Evolutionary conservation across 2,329 filamentous ascomycete genomes (phyloP).

Genomic region (Colletotrichum agaves): DNA sequence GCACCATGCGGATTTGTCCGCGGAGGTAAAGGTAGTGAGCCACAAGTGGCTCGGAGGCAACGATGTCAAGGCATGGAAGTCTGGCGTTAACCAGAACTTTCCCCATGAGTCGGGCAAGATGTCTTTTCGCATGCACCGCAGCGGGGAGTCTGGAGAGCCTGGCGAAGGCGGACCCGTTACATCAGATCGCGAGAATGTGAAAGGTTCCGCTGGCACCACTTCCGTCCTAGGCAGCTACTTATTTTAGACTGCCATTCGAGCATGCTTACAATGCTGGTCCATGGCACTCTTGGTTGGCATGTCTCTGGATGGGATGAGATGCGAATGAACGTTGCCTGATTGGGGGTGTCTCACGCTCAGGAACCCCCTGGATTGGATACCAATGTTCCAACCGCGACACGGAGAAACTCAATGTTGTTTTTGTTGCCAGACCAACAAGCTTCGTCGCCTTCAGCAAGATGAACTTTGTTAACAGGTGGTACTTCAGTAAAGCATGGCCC

Average conservation of each 20-base stretch:
- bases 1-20: too few species aligned
- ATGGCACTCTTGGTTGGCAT: neutral
- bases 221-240: conserved; percentile 23
- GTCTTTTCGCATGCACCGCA: conserved; percentile 4
- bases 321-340: conserved; percentile 9
- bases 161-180: conserved; percentile 19
- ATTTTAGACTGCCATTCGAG: conserved; percentile 28
- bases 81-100: conserved; percentile 6
- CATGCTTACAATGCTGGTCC: conserved; percentile 10
- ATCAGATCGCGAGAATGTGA: conserved; percentile 15
- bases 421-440: neutral
- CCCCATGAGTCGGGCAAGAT: neutral
- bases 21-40: too few species aligned
- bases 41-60: too few species aligned
- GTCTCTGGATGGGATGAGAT: neutral
- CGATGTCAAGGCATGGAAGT: too few species aligned
- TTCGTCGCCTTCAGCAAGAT: neutral
- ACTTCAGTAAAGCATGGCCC: neutral
- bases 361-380: neutral
- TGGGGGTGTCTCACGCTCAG: neutral
- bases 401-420: neutral
- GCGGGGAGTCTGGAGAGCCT: conserved; percentile 1
- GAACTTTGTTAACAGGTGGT: conserved; percentile 2
- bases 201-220: conserved; percentile 3
- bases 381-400: neutral